Evolutionary conservation across 1,284 basidiomycete species (phyloP).

Genomic region (Puccinia horiana): DNA sequence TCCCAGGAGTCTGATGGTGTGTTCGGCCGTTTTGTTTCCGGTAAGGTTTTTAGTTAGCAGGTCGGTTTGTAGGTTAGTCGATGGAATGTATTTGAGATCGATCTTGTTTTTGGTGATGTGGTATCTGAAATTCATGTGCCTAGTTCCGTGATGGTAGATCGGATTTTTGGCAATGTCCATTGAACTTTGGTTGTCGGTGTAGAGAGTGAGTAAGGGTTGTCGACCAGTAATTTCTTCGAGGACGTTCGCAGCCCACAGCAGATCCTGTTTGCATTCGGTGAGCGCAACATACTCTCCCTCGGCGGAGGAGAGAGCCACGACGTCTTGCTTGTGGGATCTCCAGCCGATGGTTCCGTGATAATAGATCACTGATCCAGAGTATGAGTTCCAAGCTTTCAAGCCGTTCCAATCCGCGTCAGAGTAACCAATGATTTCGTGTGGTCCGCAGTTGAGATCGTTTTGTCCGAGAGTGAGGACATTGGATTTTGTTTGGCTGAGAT

Average conservation of each 20-base stretch:
- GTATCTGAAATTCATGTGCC: background rate
- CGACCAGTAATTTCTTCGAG: background rate
- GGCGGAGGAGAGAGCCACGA: background rate
- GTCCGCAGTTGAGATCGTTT: background rate
- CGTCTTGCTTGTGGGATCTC: background rate
- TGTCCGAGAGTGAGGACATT: background rate
- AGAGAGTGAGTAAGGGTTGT: too few relatives aligned
- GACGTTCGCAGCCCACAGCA: background rate
- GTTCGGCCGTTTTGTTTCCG: background rate
- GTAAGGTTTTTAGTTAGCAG: background rate
- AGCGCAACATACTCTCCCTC: constrained; percentile 7
- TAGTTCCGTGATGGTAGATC: background rate
- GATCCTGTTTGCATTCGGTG: too few relatives aligned
- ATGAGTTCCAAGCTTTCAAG: background rate
- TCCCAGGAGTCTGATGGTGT: background rate
- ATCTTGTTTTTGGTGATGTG: background rate
- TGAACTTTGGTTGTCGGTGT: background rate
- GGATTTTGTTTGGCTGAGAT: background rate
- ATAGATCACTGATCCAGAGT: background rate
- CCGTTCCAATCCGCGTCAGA: constrained; percentile 10
- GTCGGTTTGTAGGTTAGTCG: too few relatives aligned
- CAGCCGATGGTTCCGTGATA: constrained; percentile 10
- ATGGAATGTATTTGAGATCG: too few relatives aligned
- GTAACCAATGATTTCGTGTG: background rate
- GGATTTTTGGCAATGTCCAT: background rate